Evolutionary conservation across 441 rosid genomes (phyloP).

Genomic region (Erodium texanum): DNA sequence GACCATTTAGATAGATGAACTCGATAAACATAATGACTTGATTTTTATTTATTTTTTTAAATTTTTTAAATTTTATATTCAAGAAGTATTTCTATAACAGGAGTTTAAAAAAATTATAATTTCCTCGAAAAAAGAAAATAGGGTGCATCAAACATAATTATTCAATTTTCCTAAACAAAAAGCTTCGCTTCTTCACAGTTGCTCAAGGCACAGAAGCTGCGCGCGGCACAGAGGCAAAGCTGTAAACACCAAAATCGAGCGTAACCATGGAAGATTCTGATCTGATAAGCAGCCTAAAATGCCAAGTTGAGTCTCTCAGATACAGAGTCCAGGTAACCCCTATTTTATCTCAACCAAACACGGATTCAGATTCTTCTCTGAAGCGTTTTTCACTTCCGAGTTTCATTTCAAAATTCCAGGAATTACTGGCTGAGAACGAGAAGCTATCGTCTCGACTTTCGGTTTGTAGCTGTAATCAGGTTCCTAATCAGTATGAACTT

Average conservation of each 20-base stretch:
- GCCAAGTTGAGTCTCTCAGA: not conserved
- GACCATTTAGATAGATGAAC: too few relatives aligned
- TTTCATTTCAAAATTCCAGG: slow-evolving; percentile 29
- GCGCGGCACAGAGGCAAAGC: not conserved
- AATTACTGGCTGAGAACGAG: slow-evolving; percentile 52
- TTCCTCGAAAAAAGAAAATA: too few relatives aligned
- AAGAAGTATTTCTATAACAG: too few relatives aligned
- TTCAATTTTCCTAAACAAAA: too few relatives aligned
- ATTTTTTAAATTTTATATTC: too few relatives aligned
- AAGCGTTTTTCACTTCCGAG: not conserved
- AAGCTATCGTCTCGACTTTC: slow-evolving; percentile 42
- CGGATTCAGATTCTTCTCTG: not conserved
- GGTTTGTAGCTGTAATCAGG: slow-evolving; percentile 50
- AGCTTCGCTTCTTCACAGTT: too few relatives aligned
- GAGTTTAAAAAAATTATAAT: too few relatives aligned
- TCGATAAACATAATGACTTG: too few relatives aligned
- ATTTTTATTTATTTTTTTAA: too few relatives aligned
- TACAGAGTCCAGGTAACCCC: not conserved
- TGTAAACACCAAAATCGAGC: not conserved
- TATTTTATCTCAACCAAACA: not conserved
- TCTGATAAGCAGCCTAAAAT: not conserved
- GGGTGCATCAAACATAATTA: too few relatives aligned
- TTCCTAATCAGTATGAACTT: slow-evolving; percentile 11
- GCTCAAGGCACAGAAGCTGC: not conserved
- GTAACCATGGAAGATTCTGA: not conserved